Base-by-base conservation (phyloP, 805 yeast genomes). In the Metschnikowia matae region DNA sequence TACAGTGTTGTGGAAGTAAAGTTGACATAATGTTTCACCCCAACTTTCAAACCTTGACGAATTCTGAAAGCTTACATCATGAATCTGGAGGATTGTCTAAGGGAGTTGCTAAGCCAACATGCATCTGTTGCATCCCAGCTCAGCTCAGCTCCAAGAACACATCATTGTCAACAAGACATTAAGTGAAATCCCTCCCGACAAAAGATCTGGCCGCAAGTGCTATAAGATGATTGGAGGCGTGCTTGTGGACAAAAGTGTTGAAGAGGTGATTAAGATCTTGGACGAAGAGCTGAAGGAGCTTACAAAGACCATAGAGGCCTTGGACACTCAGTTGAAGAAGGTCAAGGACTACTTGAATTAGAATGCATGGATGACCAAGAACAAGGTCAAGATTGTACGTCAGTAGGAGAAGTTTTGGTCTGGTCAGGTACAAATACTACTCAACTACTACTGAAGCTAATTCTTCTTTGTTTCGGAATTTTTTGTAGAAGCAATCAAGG, bases 171-270 rank as follows among this genome's bases (percentile, higher is more conserved):
- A 71, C 58, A 64, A 68, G 53, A 72, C 77, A 11, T 62, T 74
- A 52, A 56, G 62, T 11, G 64, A 63, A 23, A 69, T 73, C 15
- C 64, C 65, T 4, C 69, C 73, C 4, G 66, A 61, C 23, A 54
- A 65, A 33, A 63, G 76, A 51, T 48, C 58, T 2, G 82, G 78
- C 41, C 80, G 99, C 53, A 83, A 84, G 63, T 89, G 97, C 62
- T 90, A 83, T 70, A 82, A 96, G 61, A 89, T 94, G 97, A 80
- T 92, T 32, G 97, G 97, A 23, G 95, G 96, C 8, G 96, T 91
- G 3, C 75, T 92, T 32, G 87, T 91, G 17, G 95, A 90, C 62
- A 84, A 87, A 56, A 77, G 83, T 3, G 94, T 89, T 4, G 83
- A 77, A 14, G 89, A 87, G 38, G 94, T 91, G 3, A 68, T 78